Conservation (phyloP, 2,329 filamentous ascomycete species). For the Sporothrix inflata region DNA sequence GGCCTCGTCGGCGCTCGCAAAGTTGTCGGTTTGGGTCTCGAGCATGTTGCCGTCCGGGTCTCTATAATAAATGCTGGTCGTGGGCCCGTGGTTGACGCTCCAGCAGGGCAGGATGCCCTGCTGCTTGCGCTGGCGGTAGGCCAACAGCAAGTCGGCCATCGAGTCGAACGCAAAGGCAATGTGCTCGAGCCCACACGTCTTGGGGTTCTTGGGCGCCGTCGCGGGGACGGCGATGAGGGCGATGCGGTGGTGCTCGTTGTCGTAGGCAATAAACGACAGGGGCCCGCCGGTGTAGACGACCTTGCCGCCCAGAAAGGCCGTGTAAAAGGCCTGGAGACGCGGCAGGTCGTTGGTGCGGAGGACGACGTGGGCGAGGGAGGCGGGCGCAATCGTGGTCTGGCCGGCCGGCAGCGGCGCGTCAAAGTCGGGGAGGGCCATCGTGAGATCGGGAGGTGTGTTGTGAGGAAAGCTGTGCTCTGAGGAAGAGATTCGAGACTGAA, state of each 20-base stretch:
- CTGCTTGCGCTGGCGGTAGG: conserved; percentile 45
- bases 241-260: conserved; percentile 53
- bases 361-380: conserved; percentile 28
- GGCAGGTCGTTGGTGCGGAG: conserved; percentile 35
- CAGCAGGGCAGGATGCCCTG: conserved; percentile 46
- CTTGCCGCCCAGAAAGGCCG: conserved; percentile 43
- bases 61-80: conserved; percentile 51
- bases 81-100: conserved; percentile 53
- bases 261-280: conserved; percentile 48
- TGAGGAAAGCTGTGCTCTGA: neutral
- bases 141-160: conserved; percentile 42
- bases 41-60: conserved; percentile 55
- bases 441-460: neutral
- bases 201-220: conserved; percentile 31
- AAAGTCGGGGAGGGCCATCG: conserved; percentile 17
- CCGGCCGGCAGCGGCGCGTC: neutral
- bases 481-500: too few species aligned
- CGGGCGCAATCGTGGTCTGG: conserved; percentile 23
- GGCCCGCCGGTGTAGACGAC: conserved; percentile 36
- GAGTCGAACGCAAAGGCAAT: conserved; percentile 47
- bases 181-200: conserved; percentile 45
- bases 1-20: conserved; percentile 44
- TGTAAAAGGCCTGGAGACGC: conserved; percentile 45
- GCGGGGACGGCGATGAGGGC: conserved; percentile 43
- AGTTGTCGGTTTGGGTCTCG: conserved; percentile 53